Evolutionary conservation across 768 basidiomycete genomes (phyloP), one percentile per base, ranked within the genome.

Genomic region (Trametes meyenii): DNA sequence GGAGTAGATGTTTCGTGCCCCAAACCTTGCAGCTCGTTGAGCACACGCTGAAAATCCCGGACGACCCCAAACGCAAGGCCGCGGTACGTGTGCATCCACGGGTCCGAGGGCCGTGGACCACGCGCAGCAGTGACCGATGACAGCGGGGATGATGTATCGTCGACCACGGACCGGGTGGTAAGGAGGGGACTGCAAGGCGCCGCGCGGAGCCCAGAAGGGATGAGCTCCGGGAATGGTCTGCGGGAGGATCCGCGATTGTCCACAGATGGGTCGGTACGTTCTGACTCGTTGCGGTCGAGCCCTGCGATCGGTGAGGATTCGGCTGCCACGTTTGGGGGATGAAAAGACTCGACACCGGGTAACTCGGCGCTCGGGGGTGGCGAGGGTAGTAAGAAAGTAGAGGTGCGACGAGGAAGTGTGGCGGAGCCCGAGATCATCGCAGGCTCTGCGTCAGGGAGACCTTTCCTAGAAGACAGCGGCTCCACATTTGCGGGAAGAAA

Each of bases 41-140:
- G 52, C 19, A 67, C 65, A 24, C 58, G 54, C 53, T 54, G 61
- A 40, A 64, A 67, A 50, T 59, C 52, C 50, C 57, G 66, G 50
- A 67, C 45, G 54, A 64, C 60, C 46, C 57, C 61, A 49, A 23
- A 49, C 29, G 65, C 61, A 17, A 66, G 53, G 26, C 45, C 53
- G 38, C 46, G 38, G 50, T 60, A 55, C 49, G 46, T 40, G 40
- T 52, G 58, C 52, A 26, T 49, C 39, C 63, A 55, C 62, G 52
- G 62, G 55, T 63, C 62, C 16, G 52, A 7, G 26, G 61, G 17
- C 36, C 56, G 60, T 19, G 46, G 16, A 17, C 49, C 49, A 55
- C 55, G 50, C 55, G 49, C 61, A 50, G 42, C 14, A 39, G 55
- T 33, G 23, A 39, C 50, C 53, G 61, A 46, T 56, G 55, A 51